phyloP scores from a whole-genome alignment of 2,329 filamentous ascomycete genomes.

The Aspergillus amoenus region DNA sequence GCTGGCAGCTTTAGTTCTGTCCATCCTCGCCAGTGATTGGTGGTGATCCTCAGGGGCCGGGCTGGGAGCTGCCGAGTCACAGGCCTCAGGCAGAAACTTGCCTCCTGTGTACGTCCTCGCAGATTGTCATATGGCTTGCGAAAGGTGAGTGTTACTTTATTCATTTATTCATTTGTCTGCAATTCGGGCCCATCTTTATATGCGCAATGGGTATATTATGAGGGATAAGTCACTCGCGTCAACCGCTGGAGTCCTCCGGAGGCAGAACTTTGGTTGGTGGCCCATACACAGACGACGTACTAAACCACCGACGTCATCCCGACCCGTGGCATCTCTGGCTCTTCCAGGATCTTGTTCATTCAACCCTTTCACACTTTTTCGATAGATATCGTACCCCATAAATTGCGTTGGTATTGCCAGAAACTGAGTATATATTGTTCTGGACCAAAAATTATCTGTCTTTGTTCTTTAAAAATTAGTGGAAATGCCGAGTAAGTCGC shows the following conservation, averaged over 20 bases:
- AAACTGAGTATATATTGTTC: not conserved
- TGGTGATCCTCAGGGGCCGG: conserved; percentile 17
- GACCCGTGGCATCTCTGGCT: not conserved
- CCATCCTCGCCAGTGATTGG: conserved; percentile 13
- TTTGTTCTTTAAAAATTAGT: not conserved
- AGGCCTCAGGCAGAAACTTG: conserved; percentile 8
- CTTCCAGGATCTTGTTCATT: not conserved
- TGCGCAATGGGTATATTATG: too few relatives aligned
- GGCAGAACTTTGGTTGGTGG: too few relatives aligned
- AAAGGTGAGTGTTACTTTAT: too few relatives aligned
- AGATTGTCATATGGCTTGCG: not conserved
- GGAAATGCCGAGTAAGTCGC: conserved; percentile 25
- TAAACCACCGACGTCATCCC: not conserved
- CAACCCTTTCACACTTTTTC: not conserved
- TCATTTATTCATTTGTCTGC: too few relatives aligned
- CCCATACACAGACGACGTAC: too few relatives aligned
- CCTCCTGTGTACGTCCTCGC: not conserved
- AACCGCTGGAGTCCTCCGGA: too few relatives aligned
- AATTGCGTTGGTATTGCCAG: not conserved
- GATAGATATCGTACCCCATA: not conserved
- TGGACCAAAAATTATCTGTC: not conserved
- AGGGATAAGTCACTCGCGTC: too few relatives aligned
- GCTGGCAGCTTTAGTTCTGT: conserved; percentile 18
- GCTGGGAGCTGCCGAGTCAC: not conserved
- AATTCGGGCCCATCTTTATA: too few relatives aligned